These are phyloP conservation scores for Septoria linicola DNA, from an alignment of 2,329 filamentous ascomycete species.

Conservation along the genomic window DNA sequence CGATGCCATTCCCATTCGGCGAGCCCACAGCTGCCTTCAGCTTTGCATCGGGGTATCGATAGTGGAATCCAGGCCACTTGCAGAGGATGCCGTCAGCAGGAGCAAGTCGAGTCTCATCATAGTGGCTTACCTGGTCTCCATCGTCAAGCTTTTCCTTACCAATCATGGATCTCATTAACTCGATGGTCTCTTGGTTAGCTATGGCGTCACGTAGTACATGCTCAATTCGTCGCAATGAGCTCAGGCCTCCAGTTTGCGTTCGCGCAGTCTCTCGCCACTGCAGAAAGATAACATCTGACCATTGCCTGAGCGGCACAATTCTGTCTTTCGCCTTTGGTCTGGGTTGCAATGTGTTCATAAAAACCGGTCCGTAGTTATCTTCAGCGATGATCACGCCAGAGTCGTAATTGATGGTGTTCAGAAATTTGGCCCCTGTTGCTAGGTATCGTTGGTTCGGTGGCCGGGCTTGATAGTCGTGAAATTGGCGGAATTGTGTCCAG, in stretches of 20 bases:
- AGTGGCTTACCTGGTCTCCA: background rate
- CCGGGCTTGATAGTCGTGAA: background rate
- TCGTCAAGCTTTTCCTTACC: background rate
- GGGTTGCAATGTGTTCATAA: background rate
- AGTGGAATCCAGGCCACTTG: background rate
- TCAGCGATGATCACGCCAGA: background rate
- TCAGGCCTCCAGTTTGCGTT: background rate
- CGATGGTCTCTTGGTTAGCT: background rate
- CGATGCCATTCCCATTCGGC: constrained; percentile 8
- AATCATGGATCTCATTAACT: background rate
- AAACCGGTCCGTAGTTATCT: background rate
- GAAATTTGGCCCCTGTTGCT: background rate
- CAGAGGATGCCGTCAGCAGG: too few relatives aligned
- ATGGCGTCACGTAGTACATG: background rate
- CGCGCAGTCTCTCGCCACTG: background rate
- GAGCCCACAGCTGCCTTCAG: background rate
- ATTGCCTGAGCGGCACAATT: background rate
- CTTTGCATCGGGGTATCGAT: background rate
- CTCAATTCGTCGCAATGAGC: background rate
- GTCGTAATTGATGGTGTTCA: background rate
- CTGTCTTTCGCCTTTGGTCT: background rate
- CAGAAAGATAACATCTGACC: background rate
- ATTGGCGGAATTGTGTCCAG: background rate
- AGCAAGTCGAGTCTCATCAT: too few relatives aligned
- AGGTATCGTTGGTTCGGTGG: too few relatives aligned